Conservation (phyloP, 805 yeast species). For the Metschnikowia chrysomelidarum region DNA sequence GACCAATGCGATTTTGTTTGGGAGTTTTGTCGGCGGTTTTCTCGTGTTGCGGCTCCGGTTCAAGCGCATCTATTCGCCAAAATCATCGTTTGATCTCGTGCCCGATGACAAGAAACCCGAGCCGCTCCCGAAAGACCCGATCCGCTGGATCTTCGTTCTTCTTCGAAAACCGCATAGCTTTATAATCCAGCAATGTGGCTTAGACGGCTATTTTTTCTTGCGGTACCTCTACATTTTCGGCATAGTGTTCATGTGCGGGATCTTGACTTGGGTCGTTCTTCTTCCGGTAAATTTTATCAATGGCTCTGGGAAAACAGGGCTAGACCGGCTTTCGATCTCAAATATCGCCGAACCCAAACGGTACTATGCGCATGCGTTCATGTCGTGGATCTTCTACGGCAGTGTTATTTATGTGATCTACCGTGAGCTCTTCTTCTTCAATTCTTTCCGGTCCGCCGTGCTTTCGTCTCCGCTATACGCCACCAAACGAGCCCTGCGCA, state of each 20-base stretch:
- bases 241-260: conserved; percentile 42
- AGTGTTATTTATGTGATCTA: conserved; percentile 67
- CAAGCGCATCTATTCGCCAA: conserved; percentile 81
- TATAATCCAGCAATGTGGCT: conserved; percentile 80
- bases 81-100: conserved; percentile 60
- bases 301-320: conserved; percentile 61
- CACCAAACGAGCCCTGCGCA: conserved; percentile 68
- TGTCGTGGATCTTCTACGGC: conserved; percentile 79
- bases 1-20: conserved; percentile 65
- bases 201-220: conserved; percentile 91
- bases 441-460: conserved; percentile 73
- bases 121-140: conserved; percentile 66
- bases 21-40: conserved; percentile 59
- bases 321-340: conserved; percentile 75
- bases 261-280: conserved; percentile 61
- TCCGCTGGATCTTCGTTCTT: conserved; percentile 68
- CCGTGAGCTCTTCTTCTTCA: conserved; percentile 77
- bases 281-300: conserved; percentile 80
- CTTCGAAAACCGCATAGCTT: conserved; percentile 68
- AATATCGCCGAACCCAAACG: conserved; percentile 61
- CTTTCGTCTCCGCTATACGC: conserved; percentile 82
- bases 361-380: conserved; percentile 82
- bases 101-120: conserved; percentile 60
- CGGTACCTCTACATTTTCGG: conserved; percentile 67
- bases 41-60: conserved; percentile 62